Evolutionary conservation across 345 rosid species (phyloP).

Genomic region (Arabis hirsuta): DNA sequence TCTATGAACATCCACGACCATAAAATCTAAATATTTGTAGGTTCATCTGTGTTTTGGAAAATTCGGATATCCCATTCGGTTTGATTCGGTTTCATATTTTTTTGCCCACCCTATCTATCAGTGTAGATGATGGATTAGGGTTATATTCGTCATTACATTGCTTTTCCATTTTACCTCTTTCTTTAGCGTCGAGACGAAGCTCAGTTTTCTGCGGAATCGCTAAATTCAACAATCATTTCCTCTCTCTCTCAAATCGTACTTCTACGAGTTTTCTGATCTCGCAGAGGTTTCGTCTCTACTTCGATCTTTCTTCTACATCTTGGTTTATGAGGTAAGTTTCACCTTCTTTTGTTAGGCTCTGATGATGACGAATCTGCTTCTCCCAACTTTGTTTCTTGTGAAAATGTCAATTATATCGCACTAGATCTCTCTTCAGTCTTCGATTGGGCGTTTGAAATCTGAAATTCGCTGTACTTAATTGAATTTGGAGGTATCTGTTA

Average conservation of each 20-base stretch:
- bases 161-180: background rate
- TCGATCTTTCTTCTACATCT: conserved; percentile 31
- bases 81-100: too few relatives aligned
- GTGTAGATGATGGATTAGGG: background rate
- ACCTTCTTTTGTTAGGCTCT: background rate
- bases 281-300: conserved; percentile 27
- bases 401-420: background rate
- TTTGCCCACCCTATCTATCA: too few relatives aligned
- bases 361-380: conserved; percentile 9
- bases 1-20: too few relatives aligned
- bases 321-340: conserved; percentile 50
- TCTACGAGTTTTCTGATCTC: background rate
- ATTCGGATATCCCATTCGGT: too few relatives aligned
- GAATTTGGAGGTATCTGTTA: conserved; percentile 4
- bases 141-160: background rate
- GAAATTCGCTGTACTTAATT: background rate
- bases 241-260: background rate
- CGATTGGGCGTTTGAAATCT: conserved; percentile 3
- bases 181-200: conserved; percentile 18
- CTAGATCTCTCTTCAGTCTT: conserved; percentile 20
- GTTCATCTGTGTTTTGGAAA: too few relatives aligned
- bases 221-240: too few relatives aligned
- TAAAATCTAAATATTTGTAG: too few relatives aligned
- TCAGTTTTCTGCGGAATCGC: too few relatives aligned
- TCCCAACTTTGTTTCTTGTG: background rate